Percentiles rank a stretch among this genome's conserved stretches.
phyloP scores from a whole-genome alignment of 331 rosid species.

The Spiraea crenata region DNA sequence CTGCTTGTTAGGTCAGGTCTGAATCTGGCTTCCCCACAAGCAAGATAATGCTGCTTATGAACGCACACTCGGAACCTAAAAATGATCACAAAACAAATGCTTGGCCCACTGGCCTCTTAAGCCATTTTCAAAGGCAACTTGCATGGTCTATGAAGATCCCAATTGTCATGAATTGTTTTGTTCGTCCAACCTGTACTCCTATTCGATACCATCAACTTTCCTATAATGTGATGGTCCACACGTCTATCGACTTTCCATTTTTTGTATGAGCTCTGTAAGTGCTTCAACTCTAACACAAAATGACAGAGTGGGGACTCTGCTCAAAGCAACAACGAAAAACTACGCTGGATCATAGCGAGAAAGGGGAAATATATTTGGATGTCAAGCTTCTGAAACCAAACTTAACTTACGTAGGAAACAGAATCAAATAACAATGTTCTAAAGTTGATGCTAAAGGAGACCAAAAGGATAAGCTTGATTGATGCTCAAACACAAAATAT shows the following conservation, averaged over 20 bases:
- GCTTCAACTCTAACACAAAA: neutral
- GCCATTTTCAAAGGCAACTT: conserved; percentile 30
- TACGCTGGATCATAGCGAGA: neutral
- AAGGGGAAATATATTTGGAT: neutral
- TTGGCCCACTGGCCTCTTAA: conserved; percentile 3
- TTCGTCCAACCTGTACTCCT: conserved; percentile 16
- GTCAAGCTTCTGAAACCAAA: neutral
- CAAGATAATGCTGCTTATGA: conserved; percentile 24
- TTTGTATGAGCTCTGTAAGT: neutral
- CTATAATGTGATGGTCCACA: conserved; percentile 23
- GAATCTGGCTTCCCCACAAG: conserved; percentile 22
- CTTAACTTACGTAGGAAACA: neutral
- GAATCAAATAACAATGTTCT: neutral
- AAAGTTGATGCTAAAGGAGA: neutral
- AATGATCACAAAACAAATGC: neutral
- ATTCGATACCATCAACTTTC: neutral
- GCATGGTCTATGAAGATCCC: conserved; percentile 17
- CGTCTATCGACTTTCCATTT: neutral
- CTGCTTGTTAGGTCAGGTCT: conserved; percentile 14
- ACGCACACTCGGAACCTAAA: conserved; percentile 9
- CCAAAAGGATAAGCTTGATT: conserved; percentile 6
- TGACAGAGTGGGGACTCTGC: neutral
- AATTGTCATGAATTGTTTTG: conserved; percentile 13
- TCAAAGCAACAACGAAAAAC: neutral
- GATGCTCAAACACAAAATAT: neutral